Conservation (phyloP, 306 rosid species). For the Rubus parviflorus region DNA sequence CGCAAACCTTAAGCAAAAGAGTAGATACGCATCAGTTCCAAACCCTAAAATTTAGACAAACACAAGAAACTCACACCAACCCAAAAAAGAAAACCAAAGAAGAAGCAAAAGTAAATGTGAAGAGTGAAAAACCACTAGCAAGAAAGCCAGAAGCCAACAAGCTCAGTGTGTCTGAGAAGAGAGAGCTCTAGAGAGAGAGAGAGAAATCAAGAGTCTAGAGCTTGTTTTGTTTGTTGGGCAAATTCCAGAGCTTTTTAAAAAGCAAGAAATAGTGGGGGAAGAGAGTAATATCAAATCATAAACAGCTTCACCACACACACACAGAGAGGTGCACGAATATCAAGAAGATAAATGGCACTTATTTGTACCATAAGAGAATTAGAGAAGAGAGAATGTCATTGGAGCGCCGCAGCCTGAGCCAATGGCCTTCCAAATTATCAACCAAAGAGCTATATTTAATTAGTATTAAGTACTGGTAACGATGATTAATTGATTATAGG, state of each 20-base stretch:
- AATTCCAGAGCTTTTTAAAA: not conserved
- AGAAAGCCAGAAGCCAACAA: not conserved
- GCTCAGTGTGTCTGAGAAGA: not conserved
- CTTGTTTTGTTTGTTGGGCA: not conserved
- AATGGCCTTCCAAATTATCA: not conserved
- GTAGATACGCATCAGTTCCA: not conserved
- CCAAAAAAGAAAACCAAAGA: not conserved
- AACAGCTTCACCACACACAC: not conserved
- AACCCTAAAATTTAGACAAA: conserved; percentile 4
- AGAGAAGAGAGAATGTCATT: not conserved
- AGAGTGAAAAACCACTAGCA: not conserved
- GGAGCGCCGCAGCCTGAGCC: not conserved
- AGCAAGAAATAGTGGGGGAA: not conserved
- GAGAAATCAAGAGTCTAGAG: not conserved
- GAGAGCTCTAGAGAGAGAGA: not conserved
- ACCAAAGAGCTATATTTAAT: not conserved
- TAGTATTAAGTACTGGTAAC: not conserved
- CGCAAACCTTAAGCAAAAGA: not conserved
- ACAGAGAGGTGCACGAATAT: not conserved
- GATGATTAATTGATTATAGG: not conserved
- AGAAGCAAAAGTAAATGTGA: not conserved
- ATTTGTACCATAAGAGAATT: no score
- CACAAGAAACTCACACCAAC: not conserved
- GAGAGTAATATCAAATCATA: not conserved
- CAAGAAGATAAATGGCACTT: no score